Evolutionary conservation across 371 early-diverging fungal species (phyloP).

Genomic region (Caulochytrium protostelioides): DNA sequence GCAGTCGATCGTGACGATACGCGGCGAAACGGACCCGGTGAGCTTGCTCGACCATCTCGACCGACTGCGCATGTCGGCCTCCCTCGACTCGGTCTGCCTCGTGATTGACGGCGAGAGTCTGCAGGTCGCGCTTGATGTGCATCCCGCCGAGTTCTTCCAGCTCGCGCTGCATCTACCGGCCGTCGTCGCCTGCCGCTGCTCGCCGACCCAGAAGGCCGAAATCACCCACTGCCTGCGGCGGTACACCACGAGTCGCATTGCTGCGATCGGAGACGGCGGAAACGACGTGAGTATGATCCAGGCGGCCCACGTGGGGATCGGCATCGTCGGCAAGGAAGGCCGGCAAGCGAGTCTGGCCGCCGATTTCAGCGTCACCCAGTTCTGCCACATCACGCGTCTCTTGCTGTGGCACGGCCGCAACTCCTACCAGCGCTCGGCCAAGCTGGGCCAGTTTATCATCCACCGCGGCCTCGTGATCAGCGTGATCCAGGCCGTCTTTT

Average conservation of each 20-base stretch:
- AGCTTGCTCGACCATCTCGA: too few species aligned
- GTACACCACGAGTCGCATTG: conserved; percentile 51
- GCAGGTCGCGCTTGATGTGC: conserved; percentile 19
- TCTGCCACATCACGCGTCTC: conserved; percentile 63
- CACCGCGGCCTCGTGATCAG: conserved; percentile 96
- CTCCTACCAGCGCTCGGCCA: conserved; percentile 79
- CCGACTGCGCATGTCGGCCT: conserved; percentile 32
- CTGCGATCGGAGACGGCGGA: conserved; percentile 97
- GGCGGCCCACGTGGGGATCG: conserved; percentile 93
- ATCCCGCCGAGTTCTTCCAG: conserved; percentile 53
- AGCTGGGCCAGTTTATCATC: conserved; percentile 94
- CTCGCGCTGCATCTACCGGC: conserved; percentile 56
- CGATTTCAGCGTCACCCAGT: conserved; percentile 88
- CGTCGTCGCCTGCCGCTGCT: conserved; percentile 93
- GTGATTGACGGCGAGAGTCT: conserved; percentile 95
- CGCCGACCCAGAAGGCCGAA: conserved; percentile 98
- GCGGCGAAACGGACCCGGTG: conserved; percentile 12
- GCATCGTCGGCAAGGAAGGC: conserved; percentile 97
- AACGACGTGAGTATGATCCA: conserved; percentile 99
- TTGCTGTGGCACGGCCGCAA: conserved; percentile 96
- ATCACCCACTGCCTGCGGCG: conserved; percentile 14
- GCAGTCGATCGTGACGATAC: too few species aligned
- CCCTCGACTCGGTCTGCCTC: too few species aligned
- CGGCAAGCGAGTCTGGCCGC: conserved; percentile 93
- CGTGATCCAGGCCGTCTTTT: conserved; percentile 97